Conservation (phyloP, 768 basidiomycete species). For the Phaeolepiota aurea region DNA sequence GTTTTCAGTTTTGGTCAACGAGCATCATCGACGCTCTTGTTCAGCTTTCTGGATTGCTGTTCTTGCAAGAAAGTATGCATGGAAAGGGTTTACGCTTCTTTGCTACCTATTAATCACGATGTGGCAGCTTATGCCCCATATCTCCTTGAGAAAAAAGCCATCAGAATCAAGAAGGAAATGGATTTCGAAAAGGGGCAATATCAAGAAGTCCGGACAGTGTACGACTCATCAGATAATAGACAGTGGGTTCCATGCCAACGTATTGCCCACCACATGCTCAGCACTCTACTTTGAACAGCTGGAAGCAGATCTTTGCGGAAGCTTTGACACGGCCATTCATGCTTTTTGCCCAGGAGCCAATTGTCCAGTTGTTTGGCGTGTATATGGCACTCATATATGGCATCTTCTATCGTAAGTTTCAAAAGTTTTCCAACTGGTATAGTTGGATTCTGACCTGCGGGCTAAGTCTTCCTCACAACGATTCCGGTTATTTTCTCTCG, state of each 20-base stretch:
- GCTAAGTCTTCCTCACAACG: slow-evolving; percentile 66
- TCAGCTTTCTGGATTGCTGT: slow-evolving; percentile 48
- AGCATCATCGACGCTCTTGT: slow-evolving; percentile 46
- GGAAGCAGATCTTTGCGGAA: slow-evolving; percentile 39
- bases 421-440: too few relatives aligned
- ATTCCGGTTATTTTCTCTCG: slow-evolving; percentile 50
- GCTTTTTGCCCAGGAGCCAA: slow-evolving; percentile 52
- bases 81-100: background rate
- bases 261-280: too few relatives aligned
- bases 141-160: slow-evolving; percentile 43
- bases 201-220: slow-evolving; percentile 38
- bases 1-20: slow-evolving; percentile 57
- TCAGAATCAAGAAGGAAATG: slow-evolving; percentile 30
- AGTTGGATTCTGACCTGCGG: too few relatives aligned
- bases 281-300: too few relatives aligned
- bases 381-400: slow-evolving; percentile 72
- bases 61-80: slow-evolving; percentile 53
- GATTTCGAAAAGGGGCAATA: slow-evolving; percentile 36
- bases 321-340: slow-evolving; percentile 62
- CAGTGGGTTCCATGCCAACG: slow-evolving; percentile 24
- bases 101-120: slow-evolving; percentile 17
- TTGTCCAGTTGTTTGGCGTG: slow-evolving; percentile 56
- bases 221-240: slow-evolving; percentile 29
- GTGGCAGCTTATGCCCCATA: slow-evolving; percentile 34
- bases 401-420: slow-evolving; percentile 45